Evolutionary conservation across 768 basidiomycete species (phyloP), one percentile per base, ranked within the genome.

Genomic region (Auricularia sp.): DNA sequence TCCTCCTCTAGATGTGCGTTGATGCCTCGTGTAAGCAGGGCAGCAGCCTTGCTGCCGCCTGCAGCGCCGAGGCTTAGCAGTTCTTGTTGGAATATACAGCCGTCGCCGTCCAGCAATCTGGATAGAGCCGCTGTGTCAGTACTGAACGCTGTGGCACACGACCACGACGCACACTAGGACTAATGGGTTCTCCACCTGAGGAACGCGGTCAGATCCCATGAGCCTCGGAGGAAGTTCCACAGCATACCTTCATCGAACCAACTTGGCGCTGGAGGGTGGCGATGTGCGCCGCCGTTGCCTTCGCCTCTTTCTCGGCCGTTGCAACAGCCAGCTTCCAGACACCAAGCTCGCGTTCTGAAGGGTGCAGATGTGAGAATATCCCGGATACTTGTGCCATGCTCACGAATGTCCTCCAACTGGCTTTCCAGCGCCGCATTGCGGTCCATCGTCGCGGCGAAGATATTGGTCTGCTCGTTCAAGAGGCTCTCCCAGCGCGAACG

Each of bases 71-170:
- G 84, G 36, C 70, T 71, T 47, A 91, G 74, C 65, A 87, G 78
- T 21, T 83, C 76, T 60, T 78, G 80, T 64, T 78, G 77, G 76
- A 91, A 91, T 68, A 89, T 75, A 67, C 84, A 83, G 60, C 83
- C 82, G 71, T 90, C 84, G 44, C 87, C 89, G 68, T 91, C 87
- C 69, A 91, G 80, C 67, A 87, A 81, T 70, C 88, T 88, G 68
- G 89, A 29, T 29, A 29, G 29, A 29, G 29, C 29, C 80, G 66
- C 90, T 85, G 68, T 90, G 81, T 16, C 21, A 16, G 18, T 51
- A 8, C 47, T 51, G 21, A 10, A 11, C 47, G 16, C 18, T 51
- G 21, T 5, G 47, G 47, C 21, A 1, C 39, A 42, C 7, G 39
- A 51, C 18, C 10, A 21, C 47, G 14, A 21, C 47, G 21, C 47